A percentile compares a stretch with the other conserved stretches of the same genome.
Evolutionary conservation across 2,329 filamentous ascomycete genomes (phyloP).

Genomic region (Colletotrichum zoysiae): DNA sequence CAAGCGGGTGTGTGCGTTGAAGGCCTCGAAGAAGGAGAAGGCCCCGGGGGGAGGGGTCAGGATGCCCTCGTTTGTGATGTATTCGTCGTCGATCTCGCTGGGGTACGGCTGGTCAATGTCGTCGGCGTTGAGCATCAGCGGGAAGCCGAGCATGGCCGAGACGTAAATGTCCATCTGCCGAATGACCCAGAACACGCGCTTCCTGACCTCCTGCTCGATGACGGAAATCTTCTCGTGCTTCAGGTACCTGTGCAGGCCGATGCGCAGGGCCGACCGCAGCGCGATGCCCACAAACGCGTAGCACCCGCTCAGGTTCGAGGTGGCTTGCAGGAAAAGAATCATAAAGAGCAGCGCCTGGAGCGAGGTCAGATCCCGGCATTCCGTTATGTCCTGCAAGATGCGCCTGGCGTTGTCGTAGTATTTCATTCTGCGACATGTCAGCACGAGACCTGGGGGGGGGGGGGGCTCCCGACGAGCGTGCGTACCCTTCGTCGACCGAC

Average conservation of each 20-base stretch:
- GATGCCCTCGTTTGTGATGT: slow-evolving; percentile 71
- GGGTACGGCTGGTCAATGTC: slow-evolving; percentile 77
- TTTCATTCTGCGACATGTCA: slow-evolving; percentile 69
- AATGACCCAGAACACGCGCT: slow-evolving; percentile 76
- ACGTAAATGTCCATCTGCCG: slow-evolving; percentile 80
- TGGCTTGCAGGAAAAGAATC: slow-evolving; percentile 84
- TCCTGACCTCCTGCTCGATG: slow-evolving; percentile 73
- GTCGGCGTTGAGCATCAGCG: slow-evolving; percentile 71
- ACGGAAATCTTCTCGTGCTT: slow-evolving; percentile 72
- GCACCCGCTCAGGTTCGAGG: slow-evolving; percentile 82
- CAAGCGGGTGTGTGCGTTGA: slow-evolving; percentile 74
- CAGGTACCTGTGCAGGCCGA: slow-evolving; percentile 82
- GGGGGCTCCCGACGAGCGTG: not conserved
- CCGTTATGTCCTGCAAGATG: slow-evolving; percentile 74
- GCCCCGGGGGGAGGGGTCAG: slow-evolving; percentile 66
- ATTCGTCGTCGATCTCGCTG: slow-evolving; percentile 75
- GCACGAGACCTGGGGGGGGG: not conserved
- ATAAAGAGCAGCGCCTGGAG: slow-evolving; percentile 83
- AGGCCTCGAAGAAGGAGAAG: slow-evolving; percentile 72
- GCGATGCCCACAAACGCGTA: slow-evolving; percentile 86
- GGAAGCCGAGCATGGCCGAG: slow-evolving; percentile 75
- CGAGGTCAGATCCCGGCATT: slow-evolving; percentile 80
- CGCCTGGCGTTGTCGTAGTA: slow-evolving; percentile 78
- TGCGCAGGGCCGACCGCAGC: slow-evolving; percentile 78
- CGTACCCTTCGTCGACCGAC: slow-evolving; percentile 69